Conservation (phyloP, 257 asterid genomes). For the Rehmannia glutinosa region DNA sequence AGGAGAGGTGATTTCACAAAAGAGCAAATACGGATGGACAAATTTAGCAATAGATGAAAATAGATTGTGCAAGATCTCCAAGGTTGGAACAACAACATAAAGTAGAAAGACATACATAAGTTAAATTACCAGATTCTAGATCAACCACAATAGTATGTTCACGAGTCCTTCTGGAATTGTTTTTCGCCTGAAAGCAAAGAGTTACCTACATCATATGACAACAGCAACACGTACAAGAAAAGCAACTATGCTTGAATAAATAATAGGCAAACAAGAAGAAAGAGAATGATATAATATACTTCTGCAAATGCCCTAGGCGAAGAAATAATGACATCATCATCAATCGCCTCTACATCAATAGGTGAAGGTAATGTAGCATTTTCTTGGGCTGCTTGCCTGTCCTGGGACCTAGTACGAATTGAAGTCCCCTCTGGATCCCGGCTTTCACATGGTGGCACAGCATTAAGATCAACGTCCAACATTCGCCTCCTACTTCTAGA, state of each 20-base stretch:
- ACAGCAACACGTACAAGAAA: not conserved
- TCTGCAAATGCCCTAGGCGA: slow-evolving; percentile 55
- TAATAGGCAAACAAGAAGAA: not conserved
- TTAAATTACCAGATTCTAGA: slow-evolving; percentile 62
- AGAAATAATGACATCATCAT: slow-evolving; percentile 56
- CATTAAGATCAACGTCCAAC: slow-evolving; percentile 50
- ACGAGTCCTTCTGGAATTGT: slow-evolving; percentile 55
- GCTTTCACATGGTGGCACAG: slow-evolving; percentile 35
- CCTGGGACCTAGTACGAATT: slow-evolving; percentile 23
- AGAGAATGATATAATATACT: slow-evolving; percentile 19
- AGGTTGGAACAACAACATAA: not conserved
- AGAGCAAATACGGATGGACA: not conserved
- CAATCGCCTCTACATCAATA: slow-evolving; percentile 48
- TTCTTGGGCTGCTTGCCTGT: slow-evolving; percentile 26
- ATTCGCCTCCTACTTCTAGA: slow-evolving; percentile 28
- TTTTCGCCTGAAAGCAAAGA: slow-evolving; percentile 60
- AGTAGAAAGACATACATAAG: not conserved
- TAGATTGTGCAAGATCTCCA: not conserved
- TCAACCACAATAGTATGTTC: slow-evolving; percentile 60
- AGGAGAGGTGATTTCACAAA: too few relatives aligned
- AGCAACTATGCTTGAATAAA: not conserved
- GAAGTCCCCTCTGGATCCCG: slow-evolving; percentile 30
- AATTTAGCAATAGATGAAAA: not conserved
- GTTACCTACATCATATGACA: slow-evolving; percentile 3
- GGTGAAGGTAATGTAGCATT: slow-evolving; percentile 21